Base-by-base conservation (phyloP, 2,329 filamentous ascomycete species). In the Cladosporium sp. region DNA sequence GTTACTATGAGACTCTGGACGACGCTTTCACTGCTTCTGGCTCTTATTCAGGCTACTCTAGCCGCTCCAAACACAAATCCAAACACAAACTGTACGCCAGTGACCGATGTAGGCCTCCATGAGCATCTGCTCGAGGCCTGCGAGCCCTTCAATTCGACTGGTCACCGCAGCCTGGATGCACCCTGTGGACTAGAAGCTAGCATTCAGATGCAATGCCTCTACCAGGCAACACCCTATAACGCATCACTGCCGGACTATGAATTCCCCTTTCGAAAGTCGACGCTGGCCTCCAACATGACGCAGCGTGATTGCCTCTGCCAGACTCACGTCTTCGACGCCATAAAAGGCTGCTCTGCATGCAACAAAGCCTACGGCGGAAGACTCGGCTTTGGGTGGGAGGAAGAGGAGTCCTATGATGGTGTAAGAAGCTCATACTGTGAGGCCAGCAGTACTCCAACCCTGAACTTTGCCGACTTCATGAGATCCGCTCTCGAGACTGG, bases 231-330 rank as follows among this genome's bases (percentile, higher is more conserved):
- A 11, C 39, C 39, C n/a, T 7, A 15, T 7, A 41, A 27, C 8
- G 39, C 39, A 7, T 13, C 39, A n/a, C 19, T 27, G 12, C n/a
- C 41, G 3, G 22, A 29, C 22, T 32, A 6, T 12, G 49, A 8
- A 37, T 27, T 22, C 39, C 19, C 39, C 9, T 41, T 15, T 36
- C 32, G 32, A 11, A 36, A 18, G 7, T 19, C 39, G 4, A 12
- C 50, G 2, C 27, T 39, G 37, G 56, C 55, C 9, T 52, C 49
- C 29, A 55, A 58, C 51, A 51, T 50, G 11, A 59, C 56, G n/a
- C 59, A 63, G 41, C 56, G 58, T n/a, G 50, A 54, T 17, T 65
- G 61, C 43, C 30, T 64, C 41, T 65, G 62, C 55, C 47, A 61
- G 38, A 56, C 52, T 11, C 58, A 61, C 27, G 61, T 61, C 47